Evolutionary conservation across 768 basidiomycete species (phyloP), one percentile per base, ranked within the genome.

Genomic region (Naganishia vishniacii): DNA sequence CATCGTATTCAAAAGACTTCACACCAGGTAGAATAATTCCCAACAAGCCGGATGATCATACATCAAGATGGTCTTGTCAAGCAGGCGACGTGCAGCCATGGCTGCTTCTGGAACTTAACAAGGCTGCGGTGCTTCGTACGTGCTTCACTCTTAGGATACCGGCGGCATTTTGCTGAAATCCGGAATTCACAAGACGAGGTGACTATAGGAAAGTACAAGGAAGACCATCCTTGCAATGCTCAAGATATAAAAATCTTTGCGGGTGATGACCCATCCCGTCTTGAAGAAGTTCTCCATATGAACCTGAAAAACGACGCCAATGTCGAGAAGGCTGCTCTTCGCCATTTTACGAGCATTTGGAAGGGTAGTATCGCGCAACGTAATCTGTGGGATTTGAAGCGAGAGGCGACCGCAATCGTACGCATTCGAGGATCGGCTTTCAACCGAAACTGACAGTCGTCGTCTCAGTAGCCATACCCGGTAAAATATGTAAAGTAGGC

Each of bases 181-280:
- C n/a, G n/a, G n/a, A n/a, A n/a, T n/a, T n/a, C 1, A 7, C 44
- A 68, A n/a, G 67, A 61, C 13, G 31, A 46, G 25, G 62, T 69
- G 45, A 63, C 34, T 4, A 65, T 67, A 29, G 70, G 70, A 32
- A 71, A 68, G 46, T 47, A 53, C 41, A 41, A 48, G 23, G 61
- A 65, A 64, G 62, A 49, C 16, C 70, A 71, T 61, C 70, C 70
- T 4, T 71, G 70, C 46, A 71, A 68, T 26, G 44, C 68, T 23
- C 68, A 68, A 32, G 34, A 34, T 18, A 60, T 67, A 26, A 48
- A 51, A 7, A 48, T 71, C 42, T 32, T 44, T 11, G 70, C 67
- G n/a, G 70, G 70, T 5, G 26, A 58, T 23, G 29, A 56, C 5
- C 59, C 51, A 13, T 34, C 49, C 4, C 59, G 63, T 34, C 48